A percentile compares a stretch with the other conserved stretches of the same genome.
phyloP scores from a whole-genome alignment of 768 basidiomycete genomes.

The Sporobolomyces roseus region DNA sequence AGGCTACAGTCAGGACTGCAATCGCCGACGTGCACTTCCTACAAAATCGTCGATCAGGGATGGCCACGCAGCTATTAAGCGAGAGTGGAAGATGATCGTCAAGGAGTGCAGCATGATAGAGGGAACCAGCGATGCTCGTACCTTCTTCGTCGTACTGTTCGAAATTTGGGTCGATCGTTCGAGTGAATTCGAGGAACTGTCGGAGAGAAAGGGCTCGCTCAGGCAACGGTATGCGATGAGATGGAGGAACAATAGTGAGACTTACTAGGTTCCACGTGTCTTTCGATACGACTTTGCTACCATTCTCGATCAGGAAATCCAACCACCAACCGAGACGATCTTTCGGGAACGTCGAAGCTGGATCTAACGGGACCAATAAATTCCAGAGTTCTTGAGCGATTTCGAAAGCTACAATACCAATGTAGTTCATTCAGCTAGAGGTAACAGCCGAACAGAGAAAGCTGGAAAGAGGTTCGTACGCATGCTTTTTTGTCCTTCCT shows the following conservation, averaged over 20 bases:
- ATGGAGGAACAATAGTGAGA: neutral
- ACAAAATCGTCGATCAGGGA: constrained; percentile 83
- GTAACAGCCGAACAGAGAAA: neutral
- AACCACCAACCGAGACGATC: constrained; percentile 64
- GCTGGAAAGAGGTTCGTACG: constrained; percentile 51
- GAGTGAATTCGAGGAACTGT: constrained; percentile 50
- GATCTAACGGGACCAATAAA: constrained; percentile 69
- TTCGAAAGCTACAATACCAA: constrained; percentile 57
- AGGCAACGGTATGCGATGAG: too few species aligned
- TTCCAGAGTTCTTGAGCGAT: constrained; percentile 69
- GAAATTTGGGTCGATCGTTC: constrained; percentile 69
- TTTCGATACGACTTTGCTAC: constrained; percentile 61
- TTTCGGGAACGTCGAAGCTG: neutral
- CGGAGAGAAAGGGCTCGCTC: too few species aligned
- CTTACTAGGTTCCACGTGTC: constrained; percentile 41
- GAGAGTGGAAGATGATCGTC: neutral
- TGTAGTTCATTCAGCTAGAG: neutral
- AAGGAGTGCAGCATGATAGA: too few species aligned
- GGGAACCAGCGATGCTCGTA: too few species aligned
- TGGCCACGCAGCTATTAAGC: constrained; percentile 69
- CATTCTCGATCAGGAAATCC: constrained; percentile 65
- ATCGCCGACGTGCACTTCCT: constrained; percentile 60
- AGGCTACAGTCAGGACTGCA: too few species aligned
- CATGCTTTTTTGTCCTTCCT: constrained; percentile 73
- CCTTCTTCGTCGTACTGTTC: constrained; percentile 72